These are phyloP conservation scores for Capsella rubella DNA, from an alignment of 441 rosid genomes.

Conservation along the genomic window DNA sequence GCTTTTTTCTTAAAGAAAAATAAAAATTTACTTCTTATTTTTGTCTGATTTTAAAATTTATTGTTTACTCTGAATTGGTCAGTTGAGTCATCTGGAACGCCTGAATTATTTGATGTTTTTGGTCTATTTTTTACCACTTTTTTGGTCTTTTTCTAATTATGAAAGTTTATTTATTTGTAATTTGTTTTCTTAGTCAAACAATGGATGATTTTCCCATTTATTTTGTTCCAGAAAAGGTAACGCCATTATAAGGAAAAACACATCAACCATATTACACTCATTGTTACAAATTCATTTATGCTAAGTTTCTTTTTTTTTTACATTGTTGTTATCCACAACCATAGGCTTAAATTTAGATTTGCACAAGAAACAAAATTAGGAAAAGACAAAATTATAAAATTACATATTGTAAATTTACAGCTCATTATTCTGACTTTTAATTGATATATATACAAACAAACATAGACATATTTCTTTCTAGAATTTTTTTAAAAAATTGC, in stretches of 20 bases:
- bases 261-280: constrained; percentile 17
- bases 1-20: neutral
- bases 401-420: constrained; percentile 25
- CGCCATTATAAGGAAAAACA: constrained; percentile 10
- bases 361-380: constrained; percentile 21
- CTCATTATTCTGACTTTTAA: constrained; percentile 12
- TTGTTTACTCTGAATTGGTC: constrained; percentile 53
- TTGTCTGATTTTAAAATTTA: constrained; percentile 28
- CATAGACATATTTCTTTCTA: neutral
- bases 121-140: constrained; percentile 10
- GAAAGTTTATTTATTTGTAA: constrained; percentile 15
- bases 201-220: constrained; percentile 27
- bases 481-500: neutral
- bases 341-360: constrained; percentile 38
- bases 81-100: constrained; percentile 65
- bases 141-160: constrained; percentile 33
- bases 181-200: constrained; percentile 36
- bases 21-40: neutral
- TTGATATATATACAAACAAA: constrained; percentile 6
- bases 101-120: constrained; percentile 60
- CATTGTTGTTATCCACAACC: constrained; percentile 39
- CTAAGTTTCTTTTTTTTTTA: constrained; percentile 8
- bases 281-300: constrained; percentile 30
- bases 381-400: neutral
- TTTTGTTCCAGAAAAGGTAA: constrained; percentile 34